Evolutionary conservation across 495 filamentous ascomycete genomes (phyloP).

Genomic region (Durotheca rogersii): DNA sequence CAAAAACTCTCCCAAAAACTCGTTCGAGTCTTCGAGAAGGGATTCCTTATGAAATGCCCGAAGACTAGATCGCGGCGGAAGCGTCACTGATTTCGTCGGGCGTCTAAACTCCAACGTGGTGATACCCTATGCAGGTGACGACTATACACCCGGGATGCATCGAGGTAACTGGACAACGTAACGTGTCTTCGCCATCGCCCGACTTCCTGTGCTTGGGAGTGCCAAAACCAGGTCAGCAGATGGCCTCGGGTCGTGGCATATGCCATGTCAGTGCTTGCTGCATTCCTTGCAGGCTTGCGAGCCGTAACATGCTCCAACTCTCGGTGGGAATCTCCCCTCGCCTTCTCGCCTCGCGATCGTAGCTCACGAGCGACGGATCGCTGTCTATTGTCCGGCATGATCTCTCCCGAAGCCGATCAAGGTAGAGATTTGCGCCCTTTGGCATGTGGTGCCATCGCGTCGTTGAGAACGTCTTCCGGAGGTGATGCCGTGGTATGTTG

Average conservation of each 20-base stretch:
- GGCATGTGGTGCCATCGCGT: conserved; percentile 5
- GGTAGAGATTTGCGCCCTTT: neutral
- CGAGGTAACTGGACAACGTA: conserved; percentile 20
- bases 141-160: conserved; percentile 7
- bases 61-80: conserved; percentile 13
- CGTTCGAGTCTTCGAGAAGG: no score
- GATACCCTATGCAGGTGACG: conserved; percentile 23
- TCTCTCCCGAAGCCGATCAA: neutral
- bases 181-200: conserved; percentile 23
- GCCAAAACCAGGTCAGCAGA: conserved; percentile 1
- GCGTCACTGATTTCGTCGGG: conserved; percentile 29
- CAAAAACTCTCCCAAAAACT: no score
- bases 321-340: neutral
- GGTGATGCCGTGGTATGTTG: neutral
- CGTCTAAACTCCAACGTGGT: conserved; percentile 21
- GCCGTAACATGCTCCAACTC: conserved; percentile 10
- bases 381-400: neutral
- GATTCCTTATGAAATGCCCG: no score
- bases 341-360: neutral
- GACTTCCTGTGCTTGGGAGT: conserved; percentile 3
- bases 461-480: neutral
- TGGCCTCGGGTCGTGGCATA: neutral
- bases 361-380: neutral
- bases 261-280: conserved; percentile 8
- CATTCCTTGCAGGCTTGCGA: neutral